Base-by-base conservation (phyloP, 805 yeast species). In the Lipomyces orientalis region DNA sequence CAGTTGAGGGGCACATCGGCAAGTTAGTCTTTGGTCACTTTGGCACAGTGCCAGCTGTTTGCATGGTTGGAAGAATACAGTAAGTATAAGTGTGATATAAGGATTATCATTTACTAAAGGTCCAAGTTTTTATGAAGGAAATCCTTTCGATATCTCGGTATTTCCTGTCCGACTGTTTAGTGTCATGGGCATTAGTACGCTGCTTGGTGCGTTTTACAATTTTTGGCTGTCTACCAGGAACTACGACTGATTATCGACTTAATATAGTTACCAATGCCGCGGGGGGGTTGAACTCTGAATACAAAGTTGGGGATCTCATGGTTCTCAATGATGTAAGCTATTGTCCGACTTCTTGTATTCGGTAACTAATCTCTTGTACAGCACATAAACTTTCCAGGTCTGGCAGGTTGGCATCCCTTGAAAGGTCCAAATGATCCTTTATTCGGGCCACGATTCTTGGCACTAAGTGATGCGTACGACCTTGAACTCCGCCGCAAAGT, bases 21-120 rank as follows among this genome's bases (percentile, higher is more conserved):
- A 85, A 87, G 71, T 82, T 94, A 22, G 81, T 93, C 4, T 89
- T 92, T 78, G 98, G 98, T 1, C 78, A 78, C 16, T 87, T 94
- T 67, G 93, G 94, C 3, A 82, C 82, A 51, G 90, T 89, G 0
- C 94, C 97, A 0, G 96, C 93, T 0, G 86, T 93, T 76, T 88
- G 97, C 73, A 93, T 94, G 97, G 93, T 91, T 69, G 99, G 99
- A 5, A 83, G 99, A 72, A 81, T 94, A 65, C 98, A 93, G 75
- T 75, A 58, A 65, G 77, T 73, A 14, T 12, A 31, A n/a, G 3
- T 29, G 31, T 22, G n/a, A 5, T 16, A 10, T 58, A 54, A 16
- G 16, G 14, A 12, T 9, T 46, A 46, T 16, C n/a, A 7, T 51
- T 29, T 14, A 43, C 31, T 31, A 52, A 52, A 9, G n/a, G 43